Base-by-base conservation (phyloP, 352 stramenopile species). In the Phytopythium mirpurense region DNA sequence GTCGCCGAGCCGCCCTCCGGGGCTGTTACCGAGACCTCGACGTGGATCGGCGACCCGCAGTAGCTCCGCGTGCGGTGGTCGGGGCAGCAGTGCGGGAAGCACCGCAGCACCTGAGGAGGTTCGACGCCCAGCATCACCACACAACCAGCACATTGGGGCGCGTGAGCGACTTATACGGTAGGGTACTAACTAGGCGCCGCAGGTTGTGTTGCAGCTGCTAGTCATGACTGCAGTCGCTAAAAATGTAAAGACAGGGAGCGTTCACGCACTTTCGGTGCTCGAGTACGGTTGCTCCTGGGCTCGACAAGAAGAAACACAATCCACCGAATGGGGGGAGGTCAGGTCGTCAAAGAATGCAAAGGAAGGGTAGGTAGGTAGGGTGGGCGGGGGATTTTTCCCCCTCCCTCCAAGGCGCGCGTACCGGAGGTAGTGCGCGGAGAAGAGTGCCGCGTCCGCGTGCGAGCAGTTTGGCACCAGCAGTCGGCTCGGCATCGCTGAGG, bases 41-140 rank as follows among this genome's bases (percentile, higher is more conserved):
- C 32, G 48, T 74, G 60, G 11, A 83, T 56, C 16, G 70, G 56
- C 11, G 64, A 59, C 5, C 74, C 74, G 56, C 74, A 85, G 59
- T 85, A 82, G 52, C 70, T 76, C 3, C 73, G 68, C 12, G 59
- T 55, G 5, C 69, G 64, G 41, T 85, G 74, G 8, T 50, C 65
- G 3, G 70, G 70, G 46, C 74, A 85, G 52, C 74, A 85, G 41
- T 85, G 74, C 2, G 74, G 74, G 60, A 85, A 85, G 46, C 74
- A 85, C 5, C 70, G 73, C 35, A 81, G 36, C 35, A 81, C 73
- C 73, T 84, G 66, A 3, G 29, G 41, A 14, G 1, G 10, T 5
- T 3, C 7, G 29, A 10, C 29, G 29, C 9, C 29, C 29, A 32
- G 29, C 29, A 9, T 32, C 9, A 32, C 5, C 29, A 5, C 5